Evolutionary conservation across 495 filamentous ascomycete species (phyloP).

Genomic region (Trichoderma asperelloides): DNA sequence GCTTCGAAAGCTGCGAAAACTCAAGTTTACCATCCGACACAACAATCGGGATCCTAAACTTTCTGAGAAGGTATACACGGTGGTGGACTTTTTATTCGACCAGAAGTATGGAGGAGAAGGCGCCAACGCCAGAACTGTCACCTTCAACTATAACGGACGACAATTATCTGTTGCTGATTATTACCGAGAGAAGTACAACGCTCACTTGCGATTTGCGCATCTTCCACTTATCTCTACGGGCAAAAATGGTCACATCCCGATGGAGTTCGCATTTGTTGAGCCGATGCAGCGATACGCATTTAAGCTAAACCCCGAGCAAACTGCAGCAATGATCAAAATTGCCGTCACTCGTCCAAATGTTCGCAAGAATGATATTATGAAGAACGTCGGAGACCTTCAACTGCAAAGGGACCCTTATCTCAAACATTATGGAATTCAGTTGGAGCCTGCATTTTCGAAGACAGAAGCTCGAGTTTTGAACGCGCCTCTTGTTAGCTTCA

Average conservation of each 20-base stretch:
- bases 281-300: constrained; percentile 65
- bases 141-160: constrained; percentile 47
- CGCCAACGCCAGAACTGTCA: constrained; percentile 43
- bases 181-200: constrained; percentile 56
- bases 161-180: constrained; percentile 54
- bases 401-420: constrained; percentile 63
- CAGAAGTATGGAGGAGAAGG: constrained; percentile 26
- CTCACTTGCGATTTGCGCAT: constrained; percentile 37
- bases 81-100: constrained; percentile 48
- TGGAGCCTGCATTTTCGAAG: constrained; percentile 50
- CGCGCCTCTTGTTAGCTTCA: constrained; percentile 61
- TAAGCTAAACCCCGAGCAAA: constrained; percentile 67
- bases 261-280: constrained; percentile 55
- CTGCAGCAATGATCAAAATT: constrained; percentile 78
- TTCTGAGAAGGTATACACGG: constrained; percentile 45
- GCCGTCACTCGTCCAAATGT: constrained; percentile 55
- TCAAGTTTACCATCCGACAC: constrained; percentile 61
- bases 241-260: constrained; percentile 58
- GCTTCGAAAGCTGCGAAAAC: constrained; percentile 48
- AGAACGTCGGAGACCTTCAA: constrained; percentile 56
- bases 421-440: constrained; percentile 54
- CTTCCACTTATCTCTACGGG: constrained; percentile 66
- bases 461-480: constrained; percentile 63
- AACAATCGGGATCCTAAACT: constrained; percentile 30
- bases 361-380: constrained; percentile 52